Evolutionary conservation across 805 yeast genomes (phyloP), one percentile per base, ranked within the genome.

Genomic region (Ogataea haglerorum): DNA sequence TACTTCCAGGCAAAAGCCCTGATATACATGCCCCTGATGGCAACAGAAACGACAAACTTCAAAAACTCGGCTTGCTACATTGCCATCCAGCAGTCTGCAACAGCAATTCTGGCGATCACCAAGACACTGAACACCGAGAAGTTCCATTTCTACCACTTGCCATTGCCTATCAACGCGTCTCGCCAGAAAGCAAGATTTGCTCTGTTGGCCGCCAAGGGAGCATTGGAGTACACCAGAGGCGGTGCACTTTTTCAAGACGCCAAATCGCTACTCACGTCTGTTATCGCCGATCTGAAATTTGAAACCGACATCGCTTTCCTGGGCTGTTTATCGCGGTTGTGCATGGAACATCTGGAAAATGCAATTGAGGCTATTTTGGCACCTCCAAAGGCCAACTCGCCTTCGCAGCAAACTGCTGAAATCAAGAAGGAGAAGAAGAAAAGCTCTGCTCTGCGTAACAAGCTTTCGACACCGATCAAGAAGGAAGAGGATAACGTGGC

Each of bases 181-280:
- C 61, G 88, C 45, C 78, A 81, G 45, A 78, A 75, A 52, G 78
- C 85, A 2, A 65, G 88, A 34, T 72, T 81, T 47, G 70, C 84
- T 0, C 64, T 85, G 22, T 52, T 83, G 34, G 83, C 82, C 19
- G 87, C 89, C 0, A 77, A 78, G 47, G 89, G 95, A 12, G 77
- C 88, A 0, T 66, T 89, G 41, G 96, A 88, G 47, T 87, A 85
- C 56, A 80, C 86, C 2, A 78, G 86, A 56, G 88, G 89, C 27
- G 95, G 96, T 0, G 80, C 91, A 1, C 62, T 88, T 40, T 80
- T 82, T 56, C 85, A 78, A 54, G 88, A 81, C 37, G 78, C 82
- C 56, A 82, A 78, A 49, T 69, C 63, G 24, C 63, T 85, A 34
- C 61, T 88, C 34, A 60, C 68, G 15, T 73, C 67, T 22, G 69